Conservation (phyloP, 441 rosid genomes). For the Populus hybrid region DNA sequence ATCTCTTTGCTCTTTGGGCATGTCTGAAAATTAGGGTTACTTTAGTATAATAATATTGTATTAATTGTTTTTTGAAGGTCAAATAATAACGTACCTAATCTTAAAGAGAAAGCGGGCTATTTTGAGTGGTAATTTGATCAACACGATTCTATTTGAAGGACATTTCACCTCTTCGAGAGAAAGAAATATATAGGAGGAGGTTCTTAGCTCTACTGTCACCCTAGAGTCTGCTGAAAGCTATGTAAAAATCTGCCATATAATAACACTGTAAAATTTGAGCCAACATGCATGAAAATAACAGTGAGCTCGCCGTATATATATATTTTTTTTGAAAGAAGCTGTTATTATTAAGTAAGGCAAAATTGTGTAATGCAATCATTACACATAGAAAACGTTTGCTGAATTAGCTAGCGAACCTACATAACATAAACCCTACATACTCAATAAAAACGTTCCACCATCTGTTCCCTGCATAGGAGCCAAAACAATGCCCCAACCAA, state of each 20-base stretch:
- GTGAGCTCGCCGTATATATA: background rate
- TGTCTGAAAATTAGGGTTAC: background rate
- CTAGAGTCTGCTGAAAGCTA: constrained; percentile 44
- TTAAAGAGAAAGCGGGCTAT: no score
- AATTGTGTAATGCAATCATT: no score
- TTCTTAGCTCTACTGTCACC: constrained; percentile 34
- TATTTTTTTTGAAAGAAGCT: background rate
- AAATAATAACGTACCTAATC: background rate
- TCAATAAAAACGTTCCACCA: no score
- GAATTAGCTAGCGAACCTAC: no score
- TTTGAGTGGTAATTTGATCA: constrained; percentile 35
- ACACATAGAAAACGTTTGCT: no score
- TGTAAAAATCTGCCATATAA: background rate
- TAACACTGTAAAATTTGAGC: background rate
- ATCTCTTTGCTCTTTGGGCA: background rate
- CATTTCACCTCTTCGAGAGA: constrained; percentile 38
- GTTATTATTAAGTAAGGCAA: no score
- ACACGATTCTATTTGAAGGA: constrained; percentile 22
- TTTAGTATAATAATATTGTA: background rate
- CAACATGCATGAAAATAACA: background rate
- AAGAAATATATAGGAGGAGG: background rate
- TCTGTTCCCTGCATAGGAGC: no score
- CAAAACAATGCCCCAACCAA: no score
- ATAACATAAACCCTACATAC: no score
- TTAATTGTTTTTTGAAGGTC: background rate